Base-by-base conservation (phyloP, 768 basidiomycete genomes). In the Suillus discolor region DNA sequence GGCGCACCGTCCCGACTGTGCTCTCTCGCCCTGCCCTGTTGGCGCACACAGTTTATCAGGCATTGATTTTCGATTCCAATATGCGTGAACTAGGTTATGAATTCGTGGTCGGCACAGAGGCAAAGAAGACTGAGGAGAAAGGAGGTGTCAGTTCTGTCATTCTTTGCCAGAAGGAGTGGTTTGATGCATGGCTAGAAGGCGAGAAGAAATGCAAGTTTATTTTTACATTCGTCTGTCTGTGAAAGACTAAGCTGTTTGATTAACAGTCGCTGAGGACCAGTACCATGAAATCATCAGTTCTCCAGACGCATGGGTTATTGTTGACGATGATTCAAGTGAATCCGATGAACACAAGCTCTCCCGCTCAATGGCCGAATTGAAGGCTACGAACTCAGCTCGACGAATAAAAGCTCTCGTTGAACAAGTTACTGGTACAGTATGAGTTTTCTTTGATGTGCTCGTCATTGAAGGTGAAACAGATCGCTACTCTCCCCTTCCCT, bases 31-130 rank as follows among this genome's bases (percentile, higher is more conserved):
- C 97, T 0, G 87, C 95, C 0, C 78, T 99, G 25, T 82, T 99
- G 8, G 97, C 97, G 2, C 97, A 99, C 72, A 98, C 96, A 1
- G 91, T 99, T 57, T 97, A 97, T 74, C 94, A 99, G 75, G 87
- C 96, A 0, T 80, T 99, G 4, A 77, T 89, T 0, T 99, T 99
- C 69, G 97, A 99, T 76, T 86, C 89, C 34, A 83, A 88, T 25
- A 72, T 98, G 44, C 78, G 81, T 20, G 91, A 92, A 68, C 87
- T 89, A 74, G 93, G 91, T 0, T 97, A 94, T 72, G 79, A 78
- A 36, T 77, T 91, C 15, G 74, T 60, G 12, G 18, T 74, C 20
- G 71, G 67, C 9, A 69, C 67, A 66, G 73, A 77, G 62, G 61
- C 62, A 61, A 64, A 70, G 39, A 62, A 72, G n/a, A 72, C 72